Conservation (phyloP, 2,329 filamentous ascomycete genomes). For the Colletotrichum gloeosporioides region DNA sequence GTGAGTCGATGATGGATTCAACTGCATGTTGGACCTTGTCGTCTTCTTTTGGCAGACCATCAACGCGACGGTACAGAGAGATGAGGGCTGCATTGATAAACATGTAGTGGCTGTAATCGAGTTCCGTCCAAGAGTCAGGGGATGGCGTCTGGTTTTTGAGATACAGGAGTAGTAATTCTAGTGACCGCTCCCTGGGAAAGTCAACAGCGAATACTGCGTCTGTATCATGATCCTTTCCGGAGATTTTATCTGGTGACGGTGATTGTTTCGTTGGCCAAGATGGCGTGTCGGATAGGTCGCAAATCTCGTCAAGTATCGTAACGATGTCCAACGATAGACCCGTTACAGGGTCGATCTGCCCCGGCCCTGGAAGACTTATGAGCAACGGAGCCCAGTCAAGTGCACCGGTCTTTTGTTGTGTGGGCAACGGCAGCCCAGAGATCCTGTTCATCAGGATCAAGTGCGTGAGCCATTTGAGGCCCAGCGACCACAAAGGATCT, state of each 20-base stretch:
- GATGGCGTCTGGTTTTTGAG: background rate
- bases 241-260: background rate
- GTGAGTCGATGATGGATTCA: background rate
- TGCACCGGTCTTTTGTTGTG: background rate
- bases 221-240: accelerated
- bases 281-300: background rate
- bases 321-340: background rate
- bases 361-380: background rate
- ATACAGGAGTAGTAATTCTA: background rate
- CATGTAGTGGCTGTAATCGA: background rate
- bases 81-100: background rate
- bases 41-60: background rate
- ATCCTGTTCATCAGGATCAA: background rate
- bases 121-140: background rate
- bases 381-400: background rate
- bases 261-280: background rate
- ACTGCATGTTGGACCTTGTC: background rate
- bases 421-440: background rate
- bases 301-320: background rate
- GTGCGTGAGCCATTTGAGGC: background rate
- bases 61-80: background rate
- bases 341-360: background rate
- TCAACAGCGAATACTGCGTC: background rate
- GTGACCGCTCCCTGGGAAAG: background rate
- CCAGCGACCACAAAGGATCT: background rate